Conservation (phyloP, 768 basidiomycete species). For the Exidia glandulosa region DNA sequence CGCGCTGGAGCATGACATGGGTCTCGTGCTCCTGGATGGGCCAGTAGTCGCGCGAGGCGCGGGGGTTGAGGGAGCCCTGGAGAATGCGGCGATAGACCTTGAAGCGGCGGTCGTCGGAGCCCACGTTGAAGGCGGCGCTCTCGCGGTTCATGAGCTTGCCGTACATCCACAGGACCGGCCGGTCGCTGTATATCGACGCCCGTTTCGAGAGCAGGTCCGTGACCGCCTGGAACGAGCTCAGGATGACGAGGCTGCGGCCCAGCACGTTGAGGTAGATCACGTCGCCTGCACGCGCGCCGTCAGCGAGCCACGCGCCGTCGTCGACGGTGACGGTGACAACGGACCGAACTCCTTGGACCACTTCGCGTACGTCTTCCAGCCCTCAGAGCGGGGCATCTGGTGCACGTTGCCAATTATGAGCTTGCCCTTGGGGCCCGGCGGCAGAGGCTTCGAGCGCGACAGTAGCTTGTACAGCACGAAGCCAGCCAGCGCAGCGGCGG, state of each 20-base stretch:
- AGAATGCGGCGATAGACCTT: constrained; percentile 31
- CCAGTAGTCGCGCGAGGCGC: constrained; percentile 25
- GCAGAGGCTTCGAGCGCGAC: not conserved
- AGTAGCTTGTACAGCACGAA: not conserved
- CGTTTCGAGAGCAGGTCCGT: constrained; percentile 7
- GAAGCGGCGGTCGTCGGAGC: constrained; percentile 27
- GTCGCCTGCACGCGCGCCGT: too few relatives aligned
- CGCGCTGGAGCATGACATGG: constrained; percentile 21
- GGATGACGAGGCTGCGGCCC: constrained; percentile 4
- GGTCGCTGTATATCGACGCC: constrained; percentile 7
- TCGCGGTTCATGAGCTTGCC: constrained; percentile 30
- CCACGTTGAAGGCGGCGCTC: constrained; percentile 33
- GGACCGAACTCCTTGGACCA: constrained; percentile 7
- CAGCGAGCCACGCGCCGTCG: too few relatives aligned
- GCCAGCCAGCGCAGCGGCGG: not conserved
- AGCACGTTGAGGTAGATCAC: constrained; percentile 7
- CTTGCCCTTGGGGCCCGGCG: constrained; percentile 5
- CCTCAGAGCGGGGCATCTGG: constrained; percentile 5
- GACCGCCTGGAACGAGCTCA: constrained; percentile 6
- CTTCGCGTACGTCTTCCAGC: constrained; percentile 5
- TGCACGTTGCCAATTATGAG: constrained; percentile 4
- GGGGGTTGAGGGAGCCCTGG: constrained; percentile 24
- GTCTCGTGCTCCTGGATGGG: constrained; percentile 27
- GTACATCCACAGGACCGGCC: not conserved
- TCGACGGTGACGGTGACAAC: not conserved